Base-by-base conservation (phyloP, 1,284 basidiomycete species). In the Pyrrhoderma noxium region DNA sequence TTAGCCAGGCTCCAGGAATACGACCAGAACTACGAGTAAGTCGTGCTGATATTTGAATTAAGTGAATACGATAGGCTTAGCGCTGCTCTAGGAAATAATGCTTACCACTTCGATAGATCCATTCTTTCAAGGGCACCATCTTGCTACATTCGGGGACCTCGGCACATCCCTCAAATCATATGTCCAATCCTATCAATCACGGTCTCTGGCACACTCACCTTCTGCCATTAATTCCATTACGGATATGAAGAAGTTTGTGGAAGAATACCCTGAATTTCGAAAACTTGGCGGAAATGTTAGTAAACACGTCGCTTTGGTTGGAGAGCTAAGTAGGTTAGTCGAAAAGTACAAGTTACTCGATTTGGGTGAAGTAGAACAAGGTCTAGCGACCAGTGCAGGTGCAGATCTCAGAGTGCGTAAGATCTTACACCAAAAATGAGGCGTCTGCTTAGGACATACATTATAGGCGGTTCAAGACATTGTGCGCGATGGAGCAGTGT, bases 241-340 rank as follows among this genome's bases (percentile, higher is more conserved):
- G 7, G 96, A 99, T 63, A 97, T 97, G 94, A 97, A 97, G 66
- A 82, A 81, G 18, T 99, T 99, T 62, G 89, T 99, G 2, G 96
- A 99, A 65, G 94, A 97, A 61, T 99, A 97, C 68, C 96, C 96
- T 1, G 96, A 99, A 67, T 98, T 99, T 65, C 77, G 86, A 58
- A 94, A 94, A 63, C 76, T 99, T 27, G 93, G 96, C 2, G 94
- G 94, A 19, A 99, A 99, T 66, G 96, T 99, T 27, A 93, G 89
- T 69, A 99, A 99, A 68, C 96, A 99, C 63, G 96, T 99, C 19
- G 89, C 94, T 7, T 70, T 99, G 9, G 93, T 99, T 0, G 95
- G 95, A 35, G 96, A 99, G 67, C 76, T 99, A 55, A 96, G 93
- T 63, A 75, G 93, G 53, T 67, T 97, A 37, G 93, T 99, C 18